Conservation (phyloP, 2,329 filamentous ascomycete species). For the Neofusicoccum umdonicola region DNA sequence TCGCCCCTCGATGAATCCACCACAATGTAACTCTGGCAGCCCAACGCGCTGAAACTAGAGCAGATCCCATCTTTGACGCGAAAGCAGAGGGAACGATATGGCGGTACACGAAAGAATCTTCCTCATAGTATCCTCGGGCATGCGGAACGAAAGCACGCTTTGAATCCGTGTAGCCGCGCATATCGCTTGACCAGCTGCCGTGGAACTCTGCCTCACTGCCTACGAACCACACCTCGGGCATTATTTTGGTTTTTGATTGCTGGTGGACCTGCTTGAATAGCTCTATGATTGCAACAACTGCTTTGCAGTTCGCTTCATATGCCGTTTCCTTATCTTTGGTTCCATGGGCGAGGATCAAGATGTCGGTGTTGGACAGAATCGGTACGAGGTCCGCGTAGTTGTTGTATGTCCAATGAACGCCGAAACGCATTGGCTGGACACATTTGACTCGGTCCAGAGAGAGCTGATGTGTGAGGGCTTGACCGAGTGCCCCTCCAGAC, state of each 20-base stretch:
- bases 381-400: neutral
- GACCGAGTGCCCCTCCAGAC: neutral
- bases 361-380: neutral
- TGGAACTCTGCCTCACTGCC: neutral
- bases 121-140: neutral
- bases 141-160: neutral
- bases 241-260: neutral
- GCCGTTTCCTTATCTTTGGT: neutral
- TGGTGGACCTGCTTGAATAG: neutral
- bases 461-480: neutral
- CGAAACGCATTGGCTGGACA: neutral
- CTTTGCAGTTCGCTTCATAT: neutral
- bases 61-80: neutral
- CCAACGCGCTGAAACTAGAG: neutral
- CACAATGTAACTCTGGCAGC: neutral
- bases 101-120: neutral
- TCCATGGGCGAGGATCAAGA: slow-evolving; percentile 3
- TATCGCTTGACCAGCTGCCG: neutral
- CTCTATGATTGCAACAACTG: neutral
- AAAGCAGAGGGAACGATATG: neutral
- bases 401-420: neutral
- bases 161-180: neutral
- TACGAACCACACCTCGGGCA: slow-evolving; percentile 1
- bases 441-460: neutral
- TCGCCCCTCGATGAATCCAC: neutral